Conservation (phyloP, 2,329 filamentous ascomycete species). For the Lachnellula occidentalis region DNA sequence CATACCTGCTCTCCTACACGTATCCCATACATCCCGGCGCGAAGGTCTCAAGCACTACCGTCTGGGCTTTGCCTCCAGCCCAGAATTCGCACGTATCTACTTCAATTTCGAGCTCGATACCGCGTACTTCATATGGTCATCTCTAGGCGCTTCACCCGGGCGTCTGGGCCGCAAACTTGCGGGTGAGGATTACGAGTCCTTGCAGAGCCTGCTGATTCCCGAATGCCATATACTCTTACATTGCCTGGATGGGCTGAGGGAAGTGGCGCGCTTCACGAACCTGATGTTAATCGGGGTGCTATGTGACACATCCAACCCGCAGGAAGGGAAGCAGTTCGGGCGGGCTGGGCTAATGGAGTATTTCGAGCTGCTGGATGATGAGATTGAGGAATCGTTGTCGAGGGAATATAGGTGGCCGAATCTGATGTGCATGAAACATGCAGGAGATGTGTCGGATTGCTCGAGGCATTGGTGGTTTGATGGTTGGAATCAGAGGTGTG, state of each 20-base stretch:
- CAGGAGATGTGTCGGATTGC: constrained; percentile 1
- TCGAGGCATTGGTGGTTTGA: constrained; percentile 10
- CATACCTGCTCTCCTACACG: constrained; percentile 1
- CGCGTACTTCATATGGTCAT: not conserved
- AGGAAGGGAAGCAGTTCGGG: constrained; percentile 7
- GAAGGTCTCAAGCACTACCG: constrained; percentile 6
- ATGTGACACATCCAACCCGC: constrained; percentile 2
- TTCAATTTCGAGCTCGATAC: constrained; percentile 3
- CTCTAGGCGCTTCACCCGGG: constrained; percentile 2
- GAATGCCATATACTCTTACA: constrained; percentile 4
- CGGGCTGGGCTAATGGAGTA: not conserved
- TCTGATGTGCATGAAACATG: constrained; percentile 3
- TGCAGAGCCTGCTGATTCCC: constrained; percentile 4
- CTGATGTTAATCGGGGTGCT: constrained; percentile 1
- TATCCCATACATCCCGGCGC: constrained; percentile 3
- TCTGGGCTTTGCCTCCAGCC: constrained; percentile 4
- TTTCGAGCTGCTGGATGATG: not conserved
- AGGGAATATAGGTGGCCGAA: constrained; percentile 3
- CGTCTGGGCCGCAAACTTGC: constrained; percentile 4
- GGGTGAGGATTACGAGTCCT: not conserved
- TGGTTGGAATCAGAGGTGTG: constrained; percentile 3
- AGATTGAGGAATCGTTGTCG: not conserved
- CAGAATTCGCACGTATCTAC: constrained; percentile 6
- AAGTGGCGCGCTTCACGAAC: constrained; percentile 4
- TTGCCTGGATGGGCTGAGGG: constrained; percentile 1